A percentile compares a stretch with the other conserved stretches of the same genome.
Conservation (phyloP, 106 monocot species). For the Dendrobium nobile region DNA sequence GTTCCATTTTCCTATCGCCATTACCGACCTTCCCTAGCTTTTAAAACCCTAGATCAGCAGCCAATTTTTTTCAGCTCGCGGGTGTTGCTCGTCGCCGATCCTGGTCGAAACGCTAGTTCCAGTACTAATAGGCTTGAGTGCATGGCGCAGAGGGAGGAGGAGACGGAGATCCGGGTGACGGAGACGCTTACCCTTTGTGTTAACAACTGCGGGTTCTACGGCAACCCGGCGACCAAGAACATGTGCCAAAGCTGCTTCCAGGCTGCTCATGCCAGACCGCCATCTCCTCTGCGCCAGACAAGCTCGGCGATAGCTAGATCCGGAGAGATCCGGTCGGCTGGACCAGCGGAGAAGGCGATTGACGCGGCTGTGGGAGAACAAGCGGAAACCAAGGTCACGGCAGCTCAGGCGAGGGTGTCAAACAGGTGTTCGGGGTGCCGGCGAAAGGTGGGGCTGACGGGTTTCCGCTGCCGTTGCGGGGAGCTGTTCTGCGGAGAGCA, state of each 20-base stretch:
- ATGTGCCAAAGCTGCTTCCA: conserved; percentile 47
- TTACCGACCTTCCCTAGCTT: conserved; percentile 1
- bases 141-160: conserved; percentile 59
- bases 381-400: not conserved
- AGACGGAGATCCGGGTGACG: conserved; percentile 36
- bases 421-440: conserved; percentile 67
- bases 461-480: conserved; percentile 91
- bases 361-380: not conserved
- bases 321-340: conserved; percentile 14
- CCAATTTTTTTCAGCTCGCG: not conserved
- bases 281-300: conserved; percentile 5
- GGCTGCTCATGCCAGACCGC: conserved; percentile 10
- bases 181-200: conserved; percentile 51
- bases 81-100: not conserved
- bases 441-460: conserved; percentile 72
- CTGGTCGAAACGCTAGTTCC: not conserved
- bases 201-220: conserved; percentile 72
- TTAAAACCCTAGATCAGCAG: not conserved
- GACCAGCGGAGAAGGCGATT: not conserved
- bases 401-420: conserved; percentile 10
- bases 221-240: conserved; percentile 45
- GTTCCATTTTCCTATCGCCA: not conserved
- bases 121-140: conserved; percentile 2
- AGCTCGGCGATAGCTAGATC: conserved; percentile 11
- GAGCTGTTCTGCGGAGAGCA: conserved; percentile 76